These are phyloP conservation scores for Cladosporium velox DNA, from an alignment of 2,329 filamentous ascomycete genomes.

Conservation along the genomic window DNA sequence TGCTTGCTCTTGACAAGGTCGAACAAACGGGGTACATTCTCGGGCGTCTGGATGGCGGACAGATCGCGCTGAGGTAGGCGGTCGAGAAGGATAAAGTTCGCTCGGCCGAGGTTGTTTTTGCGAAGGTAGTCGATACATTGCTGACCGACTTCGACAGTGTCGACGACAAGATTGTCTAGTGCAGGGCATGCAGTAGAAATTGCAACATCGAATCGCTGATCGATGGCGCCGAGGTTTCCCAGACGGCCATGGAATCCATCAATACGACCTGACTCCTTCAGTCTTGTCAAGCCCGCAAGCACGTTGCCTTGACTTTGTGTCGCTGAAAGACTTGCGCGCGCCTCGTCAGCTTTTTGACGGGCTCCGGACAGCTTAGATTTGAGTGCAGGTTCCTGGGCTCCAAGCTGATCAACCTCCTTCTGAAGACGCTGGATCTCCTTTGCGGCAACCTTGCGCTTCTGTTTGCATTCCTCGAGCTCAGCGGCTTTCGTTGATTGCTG, in stretches of 20 bases:
- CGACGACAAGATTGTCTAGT: constrained; percentile 94
- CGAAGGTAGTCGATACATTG: constrained; percentile 97
- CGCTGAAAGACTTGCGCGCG: constrained; percentile 82
- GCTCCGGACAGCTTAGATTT: constrained; percentile 84
- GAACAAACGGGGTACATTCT: constrained; percentile 88
- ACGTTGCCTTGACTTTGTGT: constrained; percentile 94
- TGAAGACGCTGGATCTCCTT: constrained; percentile 73
- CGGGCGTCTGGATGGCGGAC: constrained; percentile 79
- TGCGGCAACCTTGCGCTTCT: constrained; percentile 70
- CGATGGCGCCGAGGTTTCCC: constrained; percentile 90
- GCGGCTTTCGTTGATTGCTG: constrained; percentile 68
- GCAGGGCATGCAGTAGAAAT: constrained; percentile 93
- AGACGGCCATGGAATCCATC: constrained; percentile 95
- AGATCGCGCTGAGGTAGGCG: constrained; percentile 79
- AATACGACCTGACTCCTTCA: constrained; percentile 94
- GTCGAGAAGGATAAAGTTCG: constrained; percentile 95
- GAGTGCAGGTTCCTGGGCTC: constrained; percentile 76
- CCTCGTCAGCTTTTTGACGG: constrained; percentile 93
- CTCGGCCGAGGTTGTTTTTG: constrained; percentile 94
- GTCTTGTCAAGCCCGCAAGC: constrained; percentile 84
- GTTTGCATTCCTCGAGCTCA: constrained; percentile 75
- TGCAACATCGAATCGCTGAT: constrained; percentile 93
- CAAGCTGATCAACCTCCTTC: constrained; percentile 70
- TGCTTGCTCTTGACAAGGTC: constrained; percentile 90
- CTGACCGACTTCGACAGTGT: constrained; percentile 92